phyloP scores from a whole-genome alignment of 192 early-diverging fungal species.

The Ambispora gerdemannii region DNA sequence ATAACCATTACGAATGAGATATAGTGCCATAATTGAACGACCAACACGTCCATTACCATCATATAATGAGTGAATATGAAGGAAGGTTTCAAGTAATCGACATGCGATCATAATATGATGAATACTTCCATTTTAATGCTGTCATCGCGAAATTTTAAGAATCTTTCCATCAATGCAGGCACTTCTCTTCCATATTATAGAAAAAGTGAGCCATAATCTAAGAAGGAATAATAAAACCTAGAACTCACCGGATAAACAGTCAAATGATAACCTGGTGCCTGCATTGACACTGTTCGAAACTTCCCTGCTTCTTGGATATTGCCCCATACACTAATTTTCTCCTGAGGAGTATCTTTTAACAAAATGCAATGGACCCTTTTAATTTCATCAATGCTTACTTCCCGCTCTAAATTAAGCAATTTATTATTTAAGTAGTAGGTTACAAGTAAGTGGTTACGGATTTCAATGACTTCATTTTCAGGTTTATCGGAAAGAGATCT shows the following conservation, averaged over 20 bases:
- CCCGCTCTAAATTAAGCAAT: slow-evolving; percentile 9
- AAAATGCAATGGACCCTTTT: slow-evolving; percentile 12
- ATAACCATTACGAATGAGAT: neutral
- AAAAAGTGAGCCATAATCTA: neutral
- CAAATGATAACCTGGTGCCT: slow-evolving; percentile 22
- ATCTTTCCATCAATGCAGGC: slow-evolving; percentile 7
- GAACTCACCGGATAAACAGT: slow-evolving; percentile 23
- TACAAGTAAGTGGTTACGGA: slow-evolving; percentile 21
- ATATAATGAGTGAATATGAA: neutral
- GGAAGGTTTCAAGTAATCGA: slow-evolving; percentile 19
- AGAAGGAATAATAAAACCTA: neutral
- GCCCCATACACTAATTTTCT: slow-evolving; percentile 1
- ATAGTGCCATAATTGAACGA: neutral
- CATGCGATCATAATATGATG: slow-evolving; percentile 12
- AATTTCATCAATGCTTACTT: slow-evolving; percentile 21
- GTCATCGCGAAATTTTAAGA: slow-evolving; percentile 17
- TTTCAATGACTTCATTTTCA: slow-evolving; percentile 18
- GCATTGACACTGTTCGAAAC: slow-evolving; percentile 25
- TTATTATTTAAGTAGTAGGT: slow-evolving; percentile 21
- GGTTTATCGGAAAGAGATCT: slow-evolving; percentile 29
- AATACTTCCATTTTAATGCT: neutral
- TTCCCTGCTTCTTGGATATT: slow-evolving; percentile 22
- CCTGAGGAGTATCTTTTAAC: slow-evolving; percentile 17
- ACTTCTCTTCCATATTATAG: slow-evolving; percentile 1
- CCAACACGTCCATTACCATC: slow-evolving; percentile 6